Base-by-base conservation (phyloP, 2,329 filamentous ascomycete genomes). In the Lachnum nothofagi region DNA sequence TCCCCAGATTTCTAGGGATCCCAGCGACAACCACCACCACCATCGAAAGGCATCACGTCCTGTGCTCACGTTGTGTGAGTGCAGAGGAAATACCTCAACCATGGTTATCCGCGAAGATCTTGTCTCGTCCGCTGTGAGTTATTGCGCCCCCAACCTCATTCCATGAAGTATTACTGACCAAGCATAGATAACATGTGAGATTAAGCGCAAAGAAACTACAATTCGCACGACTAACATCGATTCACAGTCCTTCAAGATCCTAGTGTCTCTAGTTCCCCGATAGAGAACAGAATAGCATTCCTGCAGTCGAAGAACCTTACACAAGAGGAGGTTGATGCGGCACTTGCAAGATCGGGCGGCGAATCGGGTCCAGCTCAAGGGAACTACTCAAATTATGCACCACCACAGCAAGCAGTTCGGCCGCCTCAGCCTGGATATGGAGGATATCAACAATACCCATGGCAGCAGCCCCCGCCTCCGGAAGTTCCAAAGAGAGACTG, bases 271-370 rank as follows among this genome's bases (percentile, higher is more conserved):
- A 82, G 83, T 8, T 91, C 93, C 4, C 86, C 93, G n/a, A 73
- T 95, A 54, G 93, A 97, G 64, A 96, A 93, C 70, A 84, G 89
- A 57, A 80, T 97, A 51, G 86, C 90, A 7, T 98, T 98, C 61
- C 77, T 98, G 17, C 88, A 91, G 68, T 94, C 91, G 6, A 98
- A 98, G 72, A 97, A 98, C 68, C 78, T 98, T 46, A 97, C 91
- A 1, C 87, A 93, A 67, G 91, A 97, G 70, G 94, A 98, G 71
- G 86, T 98, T 63, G 88, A 93, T 64, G 76, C 81, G 31, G 87
- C 94, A 14, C 78, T 98, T 58, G 78, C 87, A 35, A 83, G 91
- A 63, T 82, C 82, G 40, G 83, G 85, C 55, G 82, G 82, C 61
- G 79, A 77, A 58, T 65, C 73, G 38, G 70, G 72, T 27, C 68